These are phyloP conservation scores for Thelonectria rubi DNA, from an alignment of 2,329 filamentous ascomycete genomes.

Conservation along the genomic window DNA sequence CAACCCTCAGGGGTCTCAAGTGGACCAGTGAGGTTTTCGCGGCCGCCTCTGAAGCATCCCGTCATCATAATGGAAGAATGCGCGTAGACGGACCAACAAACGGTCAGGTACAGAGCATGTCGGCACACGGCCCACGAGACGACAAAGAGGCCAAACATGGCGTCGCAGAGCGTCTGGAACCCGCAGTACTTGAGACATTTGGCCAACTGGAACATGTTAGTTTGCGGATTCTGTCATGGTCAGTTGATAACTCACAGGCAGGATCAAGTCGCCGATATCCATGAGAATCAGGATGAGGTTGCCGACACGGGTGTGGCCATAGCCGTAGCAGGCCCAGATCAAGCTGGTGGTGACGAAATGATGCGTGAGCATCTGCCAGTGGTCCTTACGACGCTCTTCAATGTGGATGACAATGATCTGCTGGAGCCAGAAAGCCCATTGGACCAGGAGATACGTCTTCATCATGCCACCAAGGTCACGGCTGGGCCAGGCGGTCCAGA, in stretches of 20 bases:
- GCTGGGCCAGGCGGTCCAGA: slow-evolving; percentile 87
- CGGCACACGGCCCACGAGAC: slow-evolving; percentile 83
- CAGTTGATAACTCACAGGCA: slow-evolving; percentile 83
- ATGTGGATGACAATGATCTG: slow-evolving; percentile 94
- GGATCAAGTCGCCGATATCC: slow-evolving; percentile 88
- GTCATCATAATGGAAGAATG: slow-evolving; percentile 50
- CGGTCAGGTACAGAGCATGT: slow-evolving; percentile 80
- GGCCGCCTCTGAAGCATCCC: slow-evolving; percentile 75
- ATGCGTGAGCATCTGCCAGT: slow-evolving; percentile 93
- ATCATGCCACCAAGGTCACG: slow-evolving; percentile 76
- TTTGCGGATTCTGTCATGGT: slow-evolving; percentile 62
- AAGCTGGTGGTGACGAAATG: slow-evolving; percentile 88
- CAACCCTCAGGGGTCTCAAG: slow-evolving; percentile 60
- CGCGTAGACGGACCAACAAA: slow-evolving; percentile 74
- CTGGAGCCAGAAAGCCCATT: slow-evolving; percentile 92
- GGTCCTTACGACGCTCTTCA: slow-evolving; percentile 90
- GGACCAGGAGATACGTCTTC: slow-evolving; percentile 89
- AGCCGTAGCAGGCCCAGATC: slow-evolving; percentile 82
- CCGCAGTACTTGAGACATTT: slow-evolving; percentile 94
- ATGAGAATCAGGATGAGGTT: slow-evolving; percentile 89
- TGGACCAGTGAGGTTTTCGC: slow-evolving; percentile 64
- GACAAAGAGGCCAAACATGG: slow-evolving; percentile 87
- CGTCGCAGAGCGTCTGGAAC: slow-evolving; percentile 79
- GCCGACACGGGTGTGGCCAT: slow-evolving; percentile 85
- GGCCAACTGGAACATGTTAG: slow-evolving; percentile 75